Base-by-base conservation (phyloP, 2,329 filamentous ascomycete species). In the Eutypella sp. region DNA sequence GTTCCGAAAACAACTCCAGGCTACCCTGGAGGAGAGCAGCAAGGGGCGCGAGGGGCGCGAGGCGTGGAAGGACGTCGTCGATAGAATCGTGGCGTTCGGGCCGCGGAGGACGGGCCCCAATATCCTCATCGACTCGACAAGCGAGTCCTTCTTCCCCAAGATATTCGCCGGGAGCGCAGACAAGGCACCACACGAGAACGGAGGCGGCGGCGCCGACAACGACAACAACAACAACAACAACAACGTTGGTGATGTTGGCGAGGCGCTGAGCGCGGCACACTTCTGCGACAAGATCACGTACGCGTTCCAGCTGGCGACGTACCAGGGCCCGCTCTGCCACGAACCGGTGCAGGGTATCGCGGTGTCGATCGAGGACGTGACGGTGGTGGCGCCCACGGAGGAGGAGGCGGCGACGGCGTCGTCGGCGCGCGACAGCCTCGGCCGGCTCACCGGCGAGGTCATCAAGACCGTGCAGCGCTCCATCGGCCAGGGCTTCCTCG, bases 301-400 rank as follows among this genome's bases (percentile, higher is more conserved):
- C 64, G 91, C 89, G 40, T 99, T 99, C 75, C 93, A 99, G 65
- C 84, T 97, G 15, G 87, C 89, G 33, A 95, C 85, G 1, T 80
- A 83, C 19, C 89, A 95, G 67, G 93, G 93, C 0, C 91, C 93
- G 0, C 78, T 97, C 42, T 97, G 93, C 67, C 80, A 89, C 57
- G 93, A 99, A 64, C 92, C 93, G 0, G 83, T 96, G 40, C 92
- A 96, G 69, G 93, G 93, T 41, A 79, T 96, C 20, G 93, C 91
- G 34, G 87, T 97, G 40, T 87, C 95, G 64, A 74, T 99, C 41
- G 91, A 99, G 66, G 84, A 89, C 40, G 73, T 96, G 24, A 70
- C 74, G 4, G 72, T 95, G 27, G 72, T 95, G 27, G 72, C 80
- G 4, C 68, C 74, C 2, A 76, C 79, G 7, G 74, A 78, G 24